These are phyloP conservation scores for Kodamaea derodonti DNA, from an alignment of 1,139 yeast species.

Conservation along the genomic window DNA sequence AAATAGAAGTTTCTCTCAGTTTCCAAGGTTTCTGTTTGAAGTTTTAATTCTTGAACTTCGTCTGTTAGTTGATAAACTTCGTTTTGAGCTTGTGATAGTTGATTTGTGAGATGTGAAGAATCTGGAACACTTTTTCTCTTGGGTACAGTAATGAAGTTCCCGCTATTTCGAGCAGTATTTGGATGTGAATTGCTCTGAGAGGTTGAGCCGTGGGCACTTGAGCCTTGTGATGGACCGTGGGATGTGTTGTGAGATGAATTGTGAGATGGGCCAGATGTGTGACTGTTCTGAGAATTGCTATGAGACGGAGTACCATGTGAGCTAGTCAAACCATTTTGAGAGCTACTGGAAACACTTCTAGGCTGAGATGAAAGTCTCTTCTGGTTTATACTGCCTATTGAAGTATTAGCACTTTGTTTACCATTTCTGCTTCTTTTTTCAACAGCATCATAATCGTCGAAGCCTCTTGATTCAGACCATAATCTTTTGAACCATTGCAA, in stretches of 20 bases:
- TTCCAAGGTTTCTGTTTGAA: slow-evolving; percentile 57
- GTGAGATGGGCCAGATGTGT: not conserved
- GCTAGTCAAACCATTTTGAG: not conserved
- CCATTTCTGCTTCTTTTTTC: slow-evolving; percentile 18
- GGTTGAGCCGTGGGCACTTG: not conserved
- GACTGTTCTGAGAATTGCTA: not conserved
- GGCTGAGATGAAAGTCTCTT: slow-evolving; percentile 1
- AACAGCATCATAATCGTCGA: slow-evolving; percentile 64
- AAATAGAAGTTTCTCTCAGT: slow-evolving; percentile 88
- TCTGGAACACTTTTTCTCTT: not conserved
- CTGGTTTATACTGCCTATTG: slow-evolving; percentile 6
- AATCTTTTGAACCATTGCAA: slow-evolving; percentile 85
- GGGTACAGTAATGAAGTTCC: not conserved
- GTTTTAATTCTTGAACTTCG: slow-evolving; percentile 51
- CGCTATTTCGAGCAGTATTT: not conserved
- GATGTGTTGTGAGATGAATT: not conserved
- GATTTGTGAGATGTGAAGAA: slow-evolving; percentile 7
- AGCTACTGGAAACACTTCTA: not conserved
- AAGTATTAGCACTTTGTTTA: slow-evolving; percentile 6
- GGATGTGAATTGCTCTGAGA: not conserved
- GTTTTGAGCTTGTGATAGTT: slow-evolving; percentile 10
- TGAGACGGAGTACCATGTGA: not conserved
- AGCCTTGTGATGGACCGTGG: not conserved
- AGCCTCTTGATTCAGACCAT: slow-evolving; percentile 74
- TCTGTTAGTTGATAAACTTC: slow-evolving; percentile 41